A percentile compares a stretch with the other conserved stretches of the same genome.
phyloP scores from a whole-genome alignment of 1,284 basidiomycete genomes.

The Pseudozyma tsukubaensis region DNA sequence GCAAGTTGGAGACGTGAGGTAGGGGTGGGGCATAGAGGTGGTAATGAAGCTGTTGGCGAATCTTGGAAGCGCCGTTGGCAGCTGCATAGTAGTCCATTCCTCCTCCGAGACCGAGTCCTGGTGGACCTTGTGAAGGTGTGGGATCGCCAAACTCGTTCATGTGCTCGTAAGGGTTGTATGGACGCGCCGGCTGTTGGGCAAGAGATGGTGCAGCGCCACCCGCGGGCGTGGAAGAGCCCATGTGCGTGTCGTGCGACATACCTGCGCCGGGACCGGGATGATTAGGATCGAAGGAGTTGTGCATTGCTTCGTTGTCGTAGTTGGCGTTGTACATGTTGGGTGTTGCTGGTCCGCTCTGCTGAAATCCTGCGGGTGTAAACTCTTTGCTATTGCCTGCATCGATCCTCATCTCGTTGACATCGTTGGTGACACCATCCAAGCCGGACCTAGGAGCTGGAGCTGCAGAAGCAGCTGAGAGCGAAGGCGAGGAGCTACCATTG shows the following conservation, averaged over 20 bases:
- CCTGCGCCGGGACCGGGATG: constrained; percentile 7
- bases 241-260: constrained; percentile 26
- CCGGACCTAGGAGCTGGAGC: constrained; percentile 13
- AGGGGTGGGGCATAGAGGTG: constrained; percentile 83
- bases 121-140: constrained; percentile 31
- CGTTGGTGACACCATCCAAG: constrained; percentile 23
- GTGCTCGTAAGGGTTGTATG: constrained; percentile 60
- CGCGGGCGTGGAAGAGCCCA: constrained; percentile 23
- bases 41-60: constrained; percentile 78
- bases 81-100: constrained; percentile 51
- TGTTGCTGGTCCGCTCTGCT: constrained; percentile 23
- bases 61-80: constrained; percentile 39
- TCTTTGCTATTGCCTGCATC: constrained; percentile 22
- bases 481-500: constrained; percentile 37
- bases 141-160: constrained; percentile 61
- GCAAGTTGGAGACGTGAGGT: constrained; percentile 72
- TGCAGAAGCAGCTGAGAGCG: constrained; percentile 22
- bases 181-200: constrained; percentile 15
- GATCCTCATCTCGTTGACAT: constrained; percentile 32
- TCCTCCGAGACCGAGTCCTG: constrained; percentile 38
- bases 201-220: constrained; percentile 2
- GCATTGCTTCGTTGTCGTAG: constrained; percentile 27
- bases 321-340: constrained; percentile 31
- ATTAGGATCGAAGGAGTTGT: constrained; percentile 33
- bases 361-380: constrained; percentile 20